Conservation (phyloP, 2,329 filamentous ascomycete species). For the Plenodomus lindquistii region DNA sequence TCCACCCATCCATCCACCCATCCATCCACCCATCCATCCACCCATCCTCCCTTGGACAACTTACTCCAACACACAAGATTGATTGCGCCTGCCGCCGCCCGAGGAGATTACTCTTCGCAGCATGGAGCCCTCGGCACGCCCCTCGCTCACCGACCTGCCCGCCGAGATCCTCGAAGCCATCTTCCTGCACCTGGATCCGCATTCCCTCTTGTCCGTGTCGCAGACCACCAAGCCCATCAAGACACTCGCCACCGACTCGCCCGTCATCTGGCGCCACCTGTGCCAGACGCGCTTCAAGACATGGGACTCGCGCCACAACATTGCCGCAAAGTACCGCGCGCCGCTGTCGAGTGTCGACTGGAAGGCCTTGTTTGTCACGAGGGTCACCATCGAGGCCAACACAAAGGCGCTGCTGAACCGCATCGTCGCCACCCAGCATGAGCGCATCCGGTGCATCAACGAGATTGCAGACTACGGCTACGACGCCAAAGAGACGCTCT, state of each 20-base stretch:
- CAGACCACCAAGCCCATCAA: slow-evolving; percentile 66
- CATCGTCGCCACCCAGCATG: slow-evolving; percentile 71
- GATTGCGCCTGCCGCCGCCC: not conserved
- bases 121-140: slow-evolving; percentile 7
- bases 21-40: too few species aligned
- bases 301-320: slow-evolving; percentile 64
- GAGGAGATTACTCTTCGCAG: not conserved
- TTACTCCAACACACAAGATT: too few species aligned
- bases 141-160: slow-evolving; percentile 57
- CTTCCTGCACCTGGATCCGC: slow-evolving; percentile 63
- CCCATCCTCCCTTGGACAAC: too few species aligned
- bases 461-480: slow-evolving; percentile 74
- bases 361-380: slow-evolving; percentile 59
- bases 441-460: slow-evolving; percentile 70
- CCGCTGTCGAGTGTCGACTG: slow-evolving; percentile 67
- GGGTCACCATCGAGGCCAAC: slow-evolving; percentile 38
- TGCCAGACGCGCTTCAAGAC: slow-evolving; percentile 71
- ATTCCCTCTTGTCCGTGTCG: slow-evolving; percentile 58
- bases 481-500: slow-evolving; percentile 83
- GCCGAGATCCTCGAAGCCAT: slow-evolving; percentile 86
- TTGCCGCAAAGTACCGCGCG: slow-evolving; percentile 41
- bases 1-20: too few species aligned
- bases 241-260: slow-evolving; percentile 68
- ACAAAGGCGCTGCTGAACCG: slow-evolving; percentile 58
- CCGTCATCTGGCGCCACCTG: slow-evolving; percentile 78